Conservation (phyloP, 345 rosid genomes). For the Dipteronia sinensis region DNA sequence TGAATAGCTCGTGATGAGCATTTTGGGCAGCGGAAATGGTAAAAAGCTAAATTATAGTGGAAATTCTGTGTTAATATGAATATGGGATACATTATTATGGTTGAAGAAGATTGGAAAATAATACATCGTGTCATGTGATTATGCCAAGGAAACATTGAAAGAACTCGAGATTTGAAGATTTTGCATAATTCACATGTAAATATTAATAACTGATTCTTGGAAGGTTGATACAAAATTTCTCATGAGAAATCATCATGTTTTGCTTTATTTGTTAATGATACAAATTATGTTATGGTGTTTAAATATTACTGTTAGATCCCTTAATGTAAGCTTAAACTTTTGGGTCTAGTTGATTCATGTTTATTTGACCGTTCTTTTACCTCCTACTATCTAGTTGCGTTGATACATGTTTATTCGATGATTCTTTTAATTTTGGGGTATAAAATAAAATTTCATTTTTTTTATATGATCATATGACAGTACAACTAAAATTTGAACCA, state of each 20-base stretch:
- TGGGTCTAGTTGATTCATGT: neutral
- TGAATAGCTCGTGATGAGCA: conserved; percentile 1
- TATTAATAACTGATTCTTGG: neutral
- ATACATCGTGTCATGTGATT: neutral
- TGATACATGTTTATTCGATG: conserved; percentile 1
- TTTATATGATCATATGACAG: neutral
- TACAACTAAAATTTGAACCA: neutral
- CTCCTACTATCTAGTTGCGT: neutral
- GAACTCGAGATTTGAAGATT: neutral
- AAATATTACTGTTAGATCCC: neutral
- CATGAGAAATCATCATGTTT: neutral
- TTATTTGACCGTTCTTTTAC: neutral
- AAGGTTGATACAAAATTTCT: neutral
- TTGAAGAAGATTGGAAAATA: neutral
- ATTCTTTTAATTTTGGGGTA: neutral
- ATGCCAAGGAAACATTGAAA: neutral
- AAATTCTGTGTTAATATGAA: neutral
- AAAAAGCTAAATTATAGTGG: neutral
- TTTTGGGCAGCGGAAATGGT: neutral
- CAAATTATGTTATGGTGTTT: too few relatives aligned
- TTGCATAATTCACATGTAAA: neutral
- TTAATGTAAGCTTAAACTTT: neutral
- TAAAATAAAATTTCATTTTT: neutral
- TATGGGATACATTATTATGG: neutral
- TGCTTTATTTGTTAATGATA: neutral